Evolutionary conservation across 2,329 filamentous ascomycete genomes (phyloP), one percentile per base, ranked within the genome.

Genomic region (Didymella keratinophila): DNA sequence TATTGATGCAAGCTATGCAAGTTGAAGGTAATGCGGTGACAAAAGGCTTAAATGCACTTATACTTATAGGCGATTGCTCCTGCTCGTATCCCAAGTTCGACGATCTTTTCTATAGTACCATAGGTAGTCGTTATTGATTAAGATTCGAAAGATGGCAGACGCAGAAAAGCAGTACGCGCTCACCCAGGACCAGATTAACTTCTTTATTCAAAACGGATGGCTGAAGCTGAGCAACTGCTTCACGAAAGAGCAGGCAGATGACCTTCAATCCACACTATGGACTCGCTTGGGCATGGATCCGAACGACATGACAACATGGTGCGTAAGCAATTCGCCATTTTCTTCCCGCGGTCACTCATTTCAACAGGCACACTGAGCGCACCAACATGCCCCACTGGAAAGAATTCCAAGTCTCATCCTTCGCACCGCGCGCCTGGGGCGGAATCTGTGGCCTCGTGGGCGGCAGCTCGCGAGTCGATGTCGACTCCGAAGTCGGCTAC

Each of bases 381-480:
- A 86, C 80, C 53, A 86, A 90, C 77, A 89, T 91, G 87, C 87
- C 87, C 0, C 78, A 76, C 25, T 87, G 88, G 75, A 78, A 77
- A n/a, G 72, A 76, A 30, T 85, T 87, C 58, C 76, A 82, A 56
- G 82, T 83, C 41, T 76, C 80, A 1, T 76, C 77, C 0, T 86
- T 90, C 64, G 85, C 88, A 0, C 88, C 89, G 0, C 84, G 83
- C 60, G 88, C 87, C 2, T 91, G 87, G 87, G 77, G 80, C 0
- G 87, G 86, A 18, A 89, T 90, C 61, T 86, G 84, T 72, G 84
- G 88, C 72, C 81, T 91, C 10, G 83, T 88, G 56, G 88, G 87
- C 52, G 88, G 87, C 55, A 84, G 87, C 23, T n/a, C 58, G 61
- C 4, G 61, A 36, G 63, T 75, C 36, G 66, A 75, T 48, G 63